Percentiles rank a stretch among this genome's conserved stretches.
phyloP scores from a whole-genome alignment of 176 grass and related monocot genomes.

The Melocanna baccifera region DNA sequence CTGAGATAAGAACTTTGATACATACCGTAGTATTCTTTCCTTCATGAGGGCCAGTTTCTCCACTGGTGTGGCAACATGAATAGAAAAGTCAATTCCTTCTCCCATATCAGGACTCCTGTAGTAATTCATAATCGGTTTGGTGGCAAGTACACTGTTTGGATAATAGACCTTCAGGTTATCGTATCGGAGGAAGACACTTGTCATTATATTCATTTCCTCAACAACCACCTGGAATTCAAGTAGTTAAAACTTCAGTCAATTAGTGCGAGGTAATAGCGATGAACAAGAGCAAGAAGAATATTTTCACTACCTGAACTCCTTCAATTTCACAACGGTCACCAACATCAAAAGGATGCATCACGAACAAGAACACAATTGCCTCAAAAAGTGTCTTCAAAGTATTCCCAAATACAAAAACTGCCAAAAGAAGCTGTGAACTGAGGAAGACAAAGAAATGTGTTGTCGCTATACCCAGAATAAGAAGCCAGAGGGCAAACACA shows the following conservation, averaged over 20 bases:
- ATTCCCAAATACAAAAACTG: conserved; percentile 77
- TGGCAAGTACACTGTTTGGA: conserved; percentile 63
- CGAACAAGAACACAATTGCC: conserved; percentile 60
- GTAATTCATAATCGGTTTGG: conserved; percentile 62
- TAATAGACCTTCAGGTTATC: conserved; percentile 74
- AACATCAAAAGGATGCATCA: conserved; percentile 78
- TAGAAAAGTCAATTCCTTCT: conserved; percentile 54
- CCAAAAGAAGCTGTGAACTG: conserved; percentile 61
- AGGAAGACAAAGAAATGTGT: conserved; percentile 66
- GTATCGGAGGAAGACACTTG: conserved; percentile 54
- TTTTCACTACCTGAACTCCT: conserved; percentile 44
- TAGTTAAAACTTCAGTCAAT: neutral
- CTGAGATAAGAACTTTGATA: neutral
- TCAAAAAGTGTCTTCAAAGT: conserved; percentile 72
- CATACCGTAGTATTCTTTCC: conserved; percentile 52
- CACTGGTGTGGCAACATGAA: conserved; percentile 59
- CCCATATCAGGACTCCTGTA: conserved; percentile 80
- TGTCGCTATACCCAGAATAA: conserved; percentile 55
- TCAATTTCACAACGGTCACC: conserved; percentile 70
- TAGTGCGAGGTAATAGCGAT: neutral
- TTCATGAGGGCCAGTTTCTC: conserved; percentile 58
- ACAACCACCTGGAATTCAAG: conserved; percentile 47
- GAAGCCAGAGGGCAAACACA: conserved; percentile 53
- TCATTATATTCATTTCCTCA: conserved; percentile 79
- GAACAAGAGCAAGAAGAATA: neutral